phyloP scores from a whole-genome alignment of 768 basidiomycete species.

The Fomitopsis serialis region DNA sequence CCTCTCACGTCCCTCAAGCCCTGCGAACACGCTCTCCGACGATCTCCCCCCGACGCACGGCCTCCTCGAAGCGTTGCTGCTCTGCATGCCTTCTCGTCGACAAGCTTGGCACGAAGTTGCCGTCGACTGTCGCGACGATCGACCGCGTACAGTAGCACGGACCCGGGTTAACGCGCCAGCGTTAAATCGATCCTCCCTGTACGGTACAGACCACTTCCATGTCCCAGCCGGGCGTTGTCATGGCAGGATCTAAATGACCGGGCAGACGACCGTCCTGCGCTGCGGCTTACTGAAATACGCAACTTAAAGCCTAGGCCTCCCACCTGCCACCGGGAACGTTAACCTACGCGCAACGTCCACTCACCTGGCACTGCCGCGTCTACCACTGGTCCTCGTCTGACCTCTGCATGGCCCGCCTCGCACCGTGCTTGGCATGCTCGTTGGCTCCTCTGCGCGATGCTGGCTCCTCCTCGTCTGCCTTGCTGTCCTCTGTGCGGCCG shows the following conservation, averaged over 20 bases:
- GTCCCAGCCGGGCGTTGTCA: background rate
- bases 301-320: background rate
- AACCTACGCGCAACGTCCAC: background rate
- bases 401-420: background rate
- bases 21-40: too few species aligned
- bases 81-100: too few species aligned
- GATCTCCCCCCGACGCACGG: too few species aligned
- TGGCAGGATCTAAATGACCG: background rate
- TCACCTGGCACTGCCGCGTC: background rate
- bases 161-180: too few species aligned
- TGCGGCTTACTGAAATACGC: background rate
- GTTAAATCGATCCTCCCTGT: too few species aligned
- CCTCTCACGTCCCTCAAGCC: too few species aligned
- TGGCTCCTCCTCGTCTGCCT: slow-evolving; percentile 5
- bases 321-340: background rate
- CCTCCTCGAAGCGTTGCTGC: too few species aligned
- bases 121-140: too few species aligned
- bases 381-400: background rate
- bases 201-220: too few species aligned
- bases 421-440: background rate
- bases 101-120: too few species aligned
- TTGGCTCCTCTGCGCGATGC: slow-evolving; percentile 3
- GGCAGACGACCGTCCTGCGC: background rate
- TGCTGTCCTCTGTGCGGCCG: background rate
- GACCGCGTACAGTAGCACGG: too few species aligned